These are phyloP conservation scores for Nitzschia sp. DNA, from an alignment of 108 stramenopile species.

Conservation along the genomic window DNA sequence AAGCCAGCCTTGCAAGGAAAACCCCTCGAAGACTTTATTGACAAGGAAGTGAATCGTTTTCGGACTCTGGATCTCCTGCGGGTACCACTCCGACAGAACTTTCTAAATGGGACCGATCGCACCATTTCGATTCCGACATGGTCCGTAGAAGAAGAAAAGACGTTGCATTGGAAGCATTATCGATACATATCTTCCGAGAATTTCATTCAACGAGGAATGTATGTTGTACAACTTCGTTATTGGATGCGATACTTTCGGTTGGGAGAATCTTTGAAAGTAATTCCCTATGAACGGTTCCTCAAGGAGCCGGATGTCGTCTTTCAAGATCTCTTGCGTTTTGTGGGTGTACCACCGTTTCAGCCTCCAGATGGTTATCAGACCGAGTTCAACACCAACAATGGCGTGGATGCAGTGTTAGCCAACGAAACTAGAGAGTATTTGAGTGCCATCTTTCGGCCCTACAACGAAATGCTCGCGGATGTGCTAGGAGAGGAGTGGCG, in stretches of 20 bases:
- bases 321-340: slow-evolving; percentile 17
- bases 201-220: slow-evolving; percentile 41
- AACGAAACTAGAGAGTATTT: slow-evolving; percentile 28
- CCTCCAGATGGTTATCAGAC: slow-evolving; percentile 2
- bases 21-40: slow-evolving; percentile 31
- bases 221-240: slow-evolving; percentile 27
- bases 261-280: slow-evolving; percentile 14
- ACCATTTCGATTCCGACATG: background rate
- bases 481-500: slow-evolving; percentile 31
- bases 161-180: slow-evolving; percentile 28
- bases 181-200: slow-evolving; percentile 20
- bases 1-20: background rate
- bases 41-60: slow-evolving; percentile 15
- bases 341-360: slow-evolving; percentile 11
- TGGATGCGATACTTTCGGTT: slow-evolving; percentile 38
- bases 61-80: slow-evolving; percentile 10
- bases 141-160: background rate
- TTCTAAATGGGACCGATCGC: slow-evolving; percentile 2
- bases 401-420: background rate
- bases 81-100: slow-evolving; percentile 6
- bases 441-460: slow-evolving; percentile 27
- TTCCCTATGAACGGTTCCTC: slow-evolving; percentile 24
- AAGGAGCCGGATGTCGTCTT: slow-evolving; percentile 19
- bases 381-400: slow-evolving; percentile 14
- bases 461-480: slow-evolving; percentile 25